phyloP scores from a whole-genome alignment of 257 asterid species.

The Solanum paucissectum region DNA sequence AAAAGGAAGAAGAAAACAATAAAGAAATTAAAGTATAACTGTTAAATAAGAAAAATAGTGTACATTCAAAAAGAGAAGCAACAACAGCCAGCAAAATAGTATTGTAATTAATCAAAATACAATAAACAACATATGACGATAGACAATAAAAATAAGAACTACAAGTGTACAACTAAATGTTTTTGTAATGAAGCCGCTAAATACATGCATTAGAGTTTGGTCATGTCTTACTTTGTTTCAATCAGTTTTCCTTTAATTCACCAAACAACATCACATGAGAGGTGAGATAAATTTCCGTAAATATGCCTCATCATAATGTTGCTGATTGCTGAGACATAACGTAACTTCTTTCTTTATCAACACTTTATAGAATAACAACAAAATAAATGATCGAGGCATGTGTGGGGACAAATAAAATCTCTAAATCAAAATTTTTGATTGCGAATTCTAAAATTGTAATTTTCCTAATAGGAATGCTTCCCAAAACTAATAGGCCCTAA shows the following conservation, averaged over 20 bases:
- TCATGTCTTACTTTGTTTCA: neutral
- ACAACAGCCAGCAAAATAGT: too few species aligned
- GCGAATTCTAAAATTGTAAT: neutral
- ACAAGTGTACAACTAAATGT: neutral
- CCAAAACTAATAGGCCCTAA: neutral
- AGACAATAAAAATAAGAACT: too few species aligned
- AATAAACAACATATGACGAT: too few species aligned
- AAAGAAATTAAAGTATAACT: too few species aligned
- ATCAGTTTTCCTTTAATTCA: neutral
- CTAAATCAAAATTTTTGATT: neutral
- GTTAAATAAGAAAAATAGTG: neutral
- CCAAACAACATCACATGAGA: neutral
- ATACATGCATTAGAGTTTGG: neutral
- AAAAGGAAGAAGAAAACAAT: too few species aligned
- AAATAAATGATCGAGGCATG: neutral
- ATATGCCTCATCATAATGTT: neutral
- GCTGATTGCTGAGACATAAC: neutral
- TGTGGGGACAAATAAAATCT: neutral
- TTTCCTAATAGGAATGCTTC: neutral
- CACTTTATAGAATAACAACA: neutral
- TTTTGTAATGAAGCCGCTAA: neutral
- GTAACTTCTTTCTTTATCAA: neutral
- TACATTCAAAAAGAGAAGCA: too few species aligned
- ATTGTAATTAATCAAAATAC: too few species aligned
- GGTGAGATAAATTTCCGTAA: neutral